Evolutionary conservation across 2,329 filamentous ascomycete genomes (phyloP).

Genomic region (Cladophialophora psammophila): DNA sequence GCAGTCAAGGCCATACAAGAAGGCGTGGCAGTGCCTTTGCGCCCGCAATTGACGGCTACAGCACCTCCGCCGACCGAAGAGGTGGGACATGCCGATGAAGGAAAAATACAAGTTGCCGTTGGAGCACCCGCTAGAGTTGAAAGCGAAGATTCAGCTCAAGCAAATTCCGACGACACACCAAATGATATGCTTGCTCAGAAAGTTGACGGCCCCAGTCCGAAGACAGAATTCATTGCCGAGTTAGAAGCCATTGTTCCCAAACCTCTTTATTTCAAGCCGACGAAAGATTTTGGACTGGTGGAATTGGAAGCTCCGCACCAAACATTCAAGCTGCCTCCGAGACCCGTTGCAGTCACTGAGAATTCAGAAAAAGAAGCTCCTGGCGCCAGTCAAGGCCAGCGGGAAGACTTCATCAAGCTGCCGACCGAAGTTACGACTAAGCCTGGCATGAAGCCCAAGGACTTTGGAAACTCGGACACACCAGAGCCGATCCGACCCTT

Average conservation of each 20-base stretch:
- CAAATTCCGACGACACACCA: not conserved
- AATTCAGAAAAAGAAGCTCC: conserved; percentile 27
- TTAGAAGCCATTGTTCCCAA: conserved; percentile 35
- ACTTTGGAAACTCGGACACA: conserved; percentile 22
- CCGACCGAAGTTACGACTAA: conserved; percentile 24
- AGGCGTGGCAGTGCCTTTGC: not conserved
- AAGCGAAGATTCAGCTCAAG: not conserved
- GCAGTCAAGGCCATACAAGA: not conserved
- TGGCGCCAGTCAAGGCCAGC: conserved; percentile 23
- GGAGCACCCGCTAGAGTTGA: not conserved
- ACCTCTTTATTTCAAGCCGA: conserved; percentile 6
- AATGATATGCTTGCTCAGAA: not conserved
- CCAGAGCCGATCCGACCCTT: conserved; percentile 30
- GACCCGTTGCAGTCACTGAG: conserved; percentile 20
- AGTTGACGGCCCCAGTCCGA: not conserved
- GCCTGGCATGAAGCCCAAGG: conserved; percentile 32
- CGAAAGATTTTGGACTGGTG: conserved; percentile 27
- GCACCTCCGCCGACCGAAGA: not conserved
- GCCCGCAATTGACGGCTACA: not conserved
- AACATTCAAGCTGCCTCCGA: conserved; percentile 37
- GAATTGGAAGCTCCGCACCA: conserved; percentile 38
- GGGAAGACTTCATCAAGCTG: conserved; percentile 33
- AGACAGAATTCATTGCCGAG: conserved; percentile 36
- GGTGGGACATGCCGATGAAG: not conserved
- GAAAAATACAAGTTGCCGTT: not conserved